Evolutionary conservation across 495 filamentous ascomycete species (phyloP).

Genomic region (Talaromyces ruber): DNA sequence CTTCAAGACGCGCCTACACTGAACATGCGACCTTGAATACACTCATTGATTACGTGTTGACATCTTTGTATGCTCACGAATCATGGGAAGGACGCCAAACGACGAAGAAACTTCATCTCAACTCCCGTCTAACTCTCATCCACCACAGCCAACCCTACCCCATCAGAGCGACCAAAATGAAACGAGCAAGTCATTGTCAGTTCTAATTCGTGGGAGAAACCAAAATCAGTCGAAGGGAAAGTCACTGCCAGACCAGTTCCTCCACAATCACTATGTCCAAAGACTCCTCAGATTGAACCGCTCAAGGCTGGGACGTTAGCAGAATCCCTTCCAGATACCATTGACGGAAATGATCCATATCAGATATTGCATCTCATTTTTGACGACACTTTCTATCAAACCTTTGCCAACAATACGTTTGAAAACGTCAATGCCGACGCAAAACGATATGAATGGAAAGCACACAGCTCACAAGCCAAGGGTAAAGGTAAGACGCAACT

Average conservation of each 20-base stretch:
- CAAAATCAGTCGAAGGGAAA: neutral
- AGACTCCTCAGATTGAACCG: neutral
- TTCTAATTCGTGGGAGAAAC: neutral
- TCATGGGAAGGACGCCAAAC: neutral
- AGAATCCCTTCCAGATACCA: neutral
- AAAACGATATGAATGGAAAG: neutral
- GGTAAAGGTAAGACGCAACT: neutral
- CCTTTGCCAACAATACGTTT: neutral
- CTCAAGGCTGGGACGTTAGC: neutral
- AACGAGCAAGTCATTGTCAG: neutral
- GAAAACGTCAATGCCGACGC: neutral
- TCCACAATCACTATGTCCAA: neutral
- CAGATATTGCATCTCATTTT: neutral
- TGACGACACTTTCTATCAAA: neutral
- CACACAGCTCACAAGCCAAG: neutral
- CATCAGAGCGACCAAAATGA: neutral
- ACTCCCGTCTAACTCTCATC: neutral
- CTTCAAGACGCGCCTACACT: neutral
- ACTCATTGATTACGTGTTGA: neutral
- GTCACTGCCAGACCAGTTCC: neutral
- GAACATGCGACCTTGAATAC: neutral
- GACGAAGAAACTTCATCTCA: neutral
- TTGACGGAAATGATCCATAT: neutral
- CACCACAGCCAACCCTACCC: neutral
- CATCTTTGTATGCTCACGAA: neutral